Evolutionary conservation across 2,329 filamentous ascomycete species (phyloP), one percentile per base, ranked within the genome.

Genomic region (Cephalotrichum gorgonifer): DNA sequence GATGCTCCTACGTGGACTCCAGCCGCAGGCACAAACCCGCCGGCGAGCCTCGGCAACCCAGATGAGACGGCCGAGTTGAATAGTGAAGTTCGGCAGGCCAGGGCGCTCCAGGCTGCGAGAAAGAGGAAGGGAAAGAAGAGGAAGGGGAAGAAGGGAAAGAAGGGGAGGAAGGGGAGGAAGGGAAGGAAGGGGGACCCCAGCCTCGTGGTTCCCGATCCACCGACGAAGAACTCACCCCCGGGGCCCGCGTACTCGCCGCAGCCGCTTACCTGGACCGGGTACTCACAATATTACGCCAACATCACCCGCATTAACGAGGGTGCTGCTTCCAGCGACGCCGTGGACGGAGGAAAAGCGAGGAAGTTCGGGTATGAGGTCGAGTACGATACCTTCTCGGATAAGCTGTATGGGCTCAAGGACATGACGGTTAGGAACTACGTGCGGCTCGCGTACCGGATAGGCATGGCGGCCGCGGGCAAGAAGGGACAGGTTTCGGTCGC

Each of bases 261-360:
- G 62, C 72, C 87, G 0, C 72, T 97, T 33, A 86, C 88, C 0
- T 72, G 90, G 53, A 74, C 85, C 3, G 81, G 87, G 5, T 96
- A 88, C 64, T 88, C 81, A 4, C 93, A 98, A 59, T 96, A 94
- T 64, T 96, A 81, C 64, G 89, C 91, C 52, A 98, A 98, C 63
- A 70, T 98, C n/a, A 97, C 91, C 0, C 70, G 79, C 51, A 83
- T 95, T 66, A 94, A 97, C 67, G 86, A 89, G 57, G 15, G 26
- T 14, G n/a, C 27, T 11, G n/a, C 47, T 6, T 14, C 14, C 26
- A 6, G 35, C 15, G 79, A 86, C 52, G 69, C 72, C 51, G 63
- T 69, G 43, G 65, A 69, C 23, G 71, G 74, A 53, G 78, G 81
- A 2, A 67, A 78, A 54, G 79, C 83, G 3, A 77, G 71, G 41